These are phyloP conservation scores for Phoenix roebelenii DNA, from an alignment of 176 grass and related monocot species.

Conservation along the genomic window DNA sequence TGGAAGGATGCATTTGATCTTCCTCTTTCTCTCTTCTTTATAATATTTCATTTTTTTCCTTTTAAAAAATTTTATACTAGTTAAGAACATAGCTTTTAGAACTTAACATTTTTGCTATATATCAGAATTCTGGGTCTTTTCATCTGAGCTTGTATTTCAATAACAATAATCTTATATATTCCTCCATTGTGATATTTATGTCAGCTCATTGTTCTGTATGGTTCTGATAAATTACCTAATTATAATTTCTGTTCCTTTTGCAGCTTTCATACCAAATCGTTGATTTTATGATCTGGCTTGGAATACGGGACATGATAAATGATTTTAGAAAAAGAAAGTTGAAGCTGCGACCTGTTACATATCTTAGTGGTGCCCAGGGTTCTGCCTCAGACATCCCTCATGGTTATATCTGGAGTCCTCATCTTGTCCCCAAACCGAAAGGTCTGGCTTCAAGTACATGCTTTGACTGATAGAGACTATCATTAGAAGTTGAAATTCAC, in stretches of 20 bases:
- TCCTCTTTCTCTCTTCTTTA: no score
- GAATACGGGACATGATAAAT: constrained; percentile 97
- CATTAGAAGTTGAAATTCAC: no score
- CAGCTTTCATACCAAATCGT: constrained; percentile 95
- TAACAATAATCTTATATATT: no score
- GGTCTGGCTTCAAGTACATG: constrained; percentile 26
- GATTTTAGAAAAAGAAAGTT: constrained; percentile 93
- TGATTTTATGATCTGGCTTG: constrained; percentile 98
- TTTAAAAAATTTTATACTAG: no score
- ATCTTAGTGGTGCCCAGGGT: constrained; percentile 72
- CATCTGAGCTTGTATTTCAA: no score
- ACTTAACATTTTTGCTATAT: no score
- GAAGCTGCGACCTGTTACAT: constrained; percentile 89
- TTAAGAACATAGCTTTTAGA: no score
- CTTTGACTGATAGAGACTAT: constrained; percentile 6
- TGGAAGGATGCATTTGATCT: no score
- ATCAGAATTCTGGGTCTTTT: no score
- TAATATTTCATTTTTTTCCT: no score
- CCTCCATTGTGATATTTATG: no score
- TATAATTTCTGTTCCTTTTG: constrained; percentile 24
- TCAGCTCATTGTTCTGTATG: not conserved
- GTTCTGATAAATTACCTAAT: constrained; percentile 10
- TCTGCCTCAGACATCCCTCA: constrained; percentile 69
- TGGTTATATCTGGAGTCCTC: constrained; percentile 96
- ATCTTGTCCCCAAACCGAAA: constrained; percentile 93